A percentile compares a stretch with the other conserved stretches of the same genome.
These are phyloP conservation scores for Moesziomyces parantarcticus DNA, from an alignment of 1,284 basidiomycete genomes.

Conservation along the genomic window DNA sequence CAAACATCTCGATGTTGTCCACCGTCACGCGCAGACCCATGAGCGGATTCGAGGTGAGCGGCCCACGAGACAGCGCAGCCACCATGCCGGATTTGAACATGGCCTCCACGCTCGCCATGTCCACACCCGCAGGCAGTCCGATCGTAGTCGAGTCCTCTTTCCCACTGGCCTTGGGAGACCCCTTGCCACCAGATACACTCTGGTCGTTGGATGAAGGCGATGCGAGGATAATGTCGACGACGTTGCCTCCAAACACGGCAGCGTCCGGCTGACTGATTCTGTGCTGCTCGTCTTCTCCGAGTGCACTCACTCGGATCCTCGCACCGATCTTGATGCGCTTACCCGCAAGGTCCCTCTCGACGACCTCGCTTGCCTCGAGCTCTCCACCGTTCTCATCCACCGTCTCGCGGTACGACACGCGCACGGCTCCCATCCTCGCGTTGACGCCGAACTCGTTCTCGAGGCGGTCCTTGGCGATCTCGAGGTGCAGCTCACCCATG, in stretches of 20 bases:
- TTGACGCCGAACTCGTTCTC: conserved; percentile 81
- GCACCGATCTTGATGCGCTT: conserved; percentile 53
- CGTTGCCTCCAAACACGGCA: conserved; percentile 47
- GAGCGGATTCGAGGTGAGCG: conserved; percentile 60
- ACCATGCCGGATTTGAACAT: conserved; percentile 41
- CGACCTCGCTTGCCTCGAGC: conserved; percentile 32
- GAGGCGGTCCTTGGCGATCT: conserved; percentile 83
- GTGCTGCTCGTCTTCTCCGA: conserved; percentile 37
- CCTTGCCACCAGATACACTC: conserved; percentile 2
- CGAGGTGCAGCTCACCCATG: conserved; percentile 84
- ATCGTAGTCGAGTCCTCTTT: conserved; percentile 1
- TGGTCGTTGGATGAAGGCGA: neutral
- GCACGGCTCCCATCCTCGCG: conserved; percentile 80
- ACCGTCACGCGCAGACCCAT: conserved; percentile 49
- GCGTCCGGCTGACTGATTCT: conserved; percentile 15
- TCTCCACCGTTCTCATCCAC: conserved; percentile 69
- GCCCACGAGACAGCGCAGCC: conserved; percentile 60
- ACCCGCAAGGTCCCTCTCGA: conserved; percentile 60
- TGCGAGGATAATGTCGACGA: conserved; percentile 40
- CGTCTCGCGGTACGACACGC: conserved; percentile 83
- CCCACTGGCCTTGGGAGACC: neutral
- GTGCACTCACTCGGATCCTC: conserved; percentile 31
- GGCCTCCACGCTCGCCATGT: conserved; percentile 18
- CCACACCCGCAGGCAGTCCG: conserved; percentile 20
- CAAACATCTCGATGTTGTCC: conserved; percentile 43